Evolutionary conservation across 305 asterid species (phyloP).

Genomic region (Fraxinus velutina): DNA sequence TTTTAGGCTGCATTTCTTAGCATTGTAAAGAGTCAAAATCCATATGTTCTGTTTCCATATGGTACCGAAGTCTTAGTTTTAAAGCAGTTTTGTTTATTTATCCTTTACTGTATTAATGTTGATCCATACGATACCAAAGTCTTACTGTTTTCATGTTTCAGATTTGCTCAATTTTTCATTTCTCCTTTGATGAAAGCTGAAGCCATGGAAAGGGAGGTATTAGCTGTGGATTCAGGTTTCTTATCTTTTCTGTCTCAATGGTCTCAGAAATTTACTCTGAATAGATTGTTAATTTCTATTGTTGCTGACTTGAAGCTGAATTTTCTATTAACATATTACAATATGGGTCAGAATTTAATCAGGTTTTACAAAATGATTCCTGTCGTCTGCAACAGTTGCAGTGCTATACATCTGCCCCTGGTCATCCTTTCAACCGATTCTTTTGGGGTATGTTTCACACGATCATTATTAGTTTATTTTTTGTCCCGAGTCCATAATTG

Average conservation of each 20-base stretch:
- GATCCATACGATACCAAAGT: neutral
- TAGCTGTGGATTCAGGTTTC: constrained; percentile 93
- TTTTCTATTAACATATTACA: constrained; percentile 17
- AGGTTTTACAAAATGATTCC: constrained; percentile 83
- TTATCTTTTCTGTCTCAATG: constrained; percentile 20
- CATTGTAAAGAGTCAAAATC: neutral
- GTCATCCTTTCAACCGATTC: constrained; percentile 88
- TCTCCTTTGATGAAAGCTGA: constrained; percentile 89
- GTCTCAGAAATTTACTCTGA: neutral
- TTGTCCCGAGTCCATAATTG: constrained; percentile 13
- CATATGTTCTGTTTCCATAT: neutral
- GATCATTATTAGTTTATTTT: constrained; percentile 1
- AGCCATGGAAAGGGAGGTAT: constrained; percentile 96
- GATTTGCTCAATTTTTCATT: constrained; percentile 86
- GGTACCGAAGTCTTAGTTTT: neutral
- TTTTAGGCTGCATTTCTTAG: neutral
- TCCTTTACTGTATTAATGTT: constrained; percentile 8
- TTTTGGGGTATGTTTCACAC: constrained; percentile 70
- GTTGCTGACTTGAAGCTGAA: constrained; percentile 21
- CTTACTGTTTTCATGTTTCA: constrained; percentile 34
- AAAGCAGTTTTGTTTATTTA: neutral
- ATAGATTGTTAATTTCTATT: constrained; percentile 15
- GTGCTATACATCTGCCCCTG: constrained; percentile 73
- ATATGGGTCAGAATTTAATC: constrained; percentile 74
- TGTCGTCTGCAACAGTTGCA: constrained; percentile 91